Conservation (phyloP, 1,284 basidiomycete genomes). For the Puccinia sorghi region DNA sequence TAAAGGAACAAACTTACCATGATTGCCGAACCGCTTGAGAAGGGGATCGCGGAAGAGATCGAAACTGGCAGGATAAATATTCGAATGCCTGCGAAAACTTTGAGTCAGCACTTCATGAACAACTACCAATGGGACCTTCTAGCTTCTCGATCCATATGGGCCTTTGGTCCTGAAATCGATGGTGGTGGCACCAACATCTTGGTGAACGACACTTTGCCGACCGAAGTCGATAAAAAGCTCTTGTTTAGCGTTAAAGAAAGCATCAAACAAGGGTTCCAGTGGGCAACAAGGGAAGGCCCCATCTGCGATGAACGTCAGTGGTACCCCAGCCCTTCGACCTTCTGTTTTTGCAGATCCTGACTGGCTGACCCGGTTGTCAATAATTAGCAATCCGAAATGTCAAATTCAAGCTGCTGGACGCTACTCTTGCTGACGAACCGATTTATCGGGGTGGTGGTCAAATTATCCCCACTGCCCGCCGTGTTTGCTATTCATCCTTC, state of each 20-base stretch:
- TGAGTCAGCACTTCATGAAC: conserved; percentile 89
- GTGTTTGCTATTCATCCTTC: conserved; percentile 99
- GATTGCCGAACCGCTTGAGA: conserved; percentile 93
- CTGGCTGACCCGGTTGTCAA: conserved; percentile 2
- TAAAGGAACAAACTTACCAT: conserved; percentile 90
- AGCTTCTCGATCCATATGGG: conserved; percentile 97
- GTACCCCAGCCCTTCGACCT: neutral
- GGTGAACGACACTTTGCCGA: conserved; percentile 92
- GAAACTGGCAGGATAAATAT: conserved; percentile 87
- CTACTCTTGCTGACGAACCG: conserved; percentile 85
- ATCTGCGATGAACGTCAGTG: conserved; percentile 94
- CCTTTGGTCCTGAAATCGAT: conserved; percentile 96
- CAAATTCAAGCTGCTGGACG: conserved; percentile 93
- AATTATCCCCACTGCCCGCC: conserved; percentile 93
- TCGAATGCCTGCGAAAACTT: conserved; percentile 87
- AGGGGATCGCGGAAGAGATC: conserved; percentile 89
- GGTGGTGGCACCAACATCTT: conserved; percentile 78
- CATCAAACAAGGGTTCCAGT: conserved; percentile 98
- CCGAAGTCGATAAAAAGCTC: conserved; percentile 91
- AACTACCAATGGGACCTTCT: conserved; percentile 98
- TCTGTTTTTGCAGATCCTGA: no score
- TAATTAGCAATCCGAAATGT: conserved; percentile 89
- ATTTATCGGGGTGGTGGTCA: conserved; percentile 98
- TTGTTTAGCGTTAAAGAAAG: conserved; percentile 86
- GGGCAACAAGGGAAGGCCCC: conserved; percentile 96